Evolutionary conservation across 805 yeast genomes (phyloP).

Genomic region (Maudiozyma serrabonitensis): DNA sequence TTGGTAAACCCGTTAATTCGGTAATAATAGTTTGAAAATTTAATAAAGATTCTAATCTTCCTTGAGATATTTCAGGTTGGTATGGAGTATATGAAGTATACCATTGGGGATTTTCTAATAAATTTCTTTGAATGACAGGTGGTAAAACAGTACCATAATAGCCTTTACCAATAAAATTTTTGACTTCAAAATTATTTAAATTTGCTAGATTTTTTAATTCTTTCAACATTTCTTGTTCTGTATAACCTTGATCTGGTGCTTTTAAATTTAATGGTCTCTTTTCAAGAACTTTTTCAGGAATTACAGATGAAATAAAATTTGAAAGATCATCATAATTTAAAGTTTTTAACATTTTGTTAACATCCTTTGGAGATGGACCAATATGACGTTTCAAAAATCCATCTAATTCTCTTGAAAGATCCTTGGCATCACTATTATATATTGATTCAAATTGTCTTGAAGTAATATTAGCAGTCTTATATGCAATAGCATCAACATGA

Average conservation of each 20-base stretch:
- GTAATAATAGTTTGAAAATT: slow-evolving; percentile 89
- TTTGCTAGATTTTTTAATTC: slow-evolving; percentile 60
- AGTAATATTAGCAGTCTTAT: slow-evolving; percentile 34
- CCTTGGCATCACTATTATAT: slow-evolving; percentile 31
- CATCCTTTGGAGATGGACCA: slow-evolving; percentile 66
- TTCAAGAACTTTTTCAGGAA: slow-evolving; percentile 67
- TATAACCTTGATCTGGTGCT: slow-evolving; percentile 60
- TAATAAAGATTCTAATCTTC: slow-evolving; percentile 80
- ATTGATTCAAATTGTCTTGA: slow-evolving; percentile 41
- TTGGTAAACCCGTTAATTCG: slow-evolving; percentile 87
- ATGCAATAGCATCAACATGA: slow-evolving; percentile 25
- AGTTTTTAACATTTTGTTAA: slow-evolving; percentile 50
- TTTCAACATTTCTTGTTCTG: slow-evolving; percentile 72
- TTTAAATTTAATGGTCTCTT: slow-evolving; percentile 54
- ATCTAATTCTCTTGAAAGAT: slow-evolving; percentile 42
- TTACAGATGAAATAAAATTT: slow-evolving; percentile 58
- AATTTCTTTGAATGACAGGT: slow-evolving; percentile 84
- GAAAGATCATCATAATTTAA: slow-evolving; percentile 61
- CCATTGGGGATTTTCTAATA: slow-evolving; percentile 95
- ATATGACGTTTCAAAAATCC: slow-evolving; percentile 85
- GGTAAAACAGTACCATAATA: slow-evolving; percentile 87
- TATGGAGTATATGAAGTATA: slow-evolving; percentile 97
- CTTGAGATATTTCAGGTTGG: slow-evolving; percentile 97
- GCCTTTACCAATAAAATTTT: slow-evolving; percentile 86
- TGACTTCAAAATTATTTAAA: slow-evolving; percentile 56